Evolutionary conservation across 2,329 filamentous ascomycete genomes (phyloP).

Genomic region (Penicillium psychrosexuale): DNA sequence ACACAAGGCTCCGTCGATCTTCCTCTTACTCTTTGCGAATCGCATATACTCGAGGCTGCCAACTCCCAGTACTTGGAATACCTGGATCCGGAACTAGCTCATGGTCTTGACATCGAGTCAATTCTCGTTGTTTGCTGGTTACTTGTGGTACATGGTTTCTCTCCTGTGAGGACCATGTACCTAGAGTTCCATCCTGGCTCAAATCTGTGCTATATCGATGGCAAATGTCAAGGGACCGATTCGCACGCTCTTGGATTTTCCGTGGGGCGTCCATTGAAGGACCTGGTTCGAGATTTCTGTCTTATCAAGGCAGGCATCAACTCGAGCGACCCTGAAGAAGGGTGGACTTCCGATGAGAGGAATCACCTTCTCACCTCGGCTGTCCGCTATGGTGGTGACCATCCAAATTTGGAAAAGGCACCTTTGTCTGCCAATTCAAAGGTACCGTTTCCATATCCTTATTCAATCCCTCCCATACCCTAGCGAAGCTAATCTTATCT

Average conservation of each 20-base stretch:
- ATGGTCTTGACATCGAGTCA: neutral
- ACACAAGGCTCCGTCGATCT: neutral
- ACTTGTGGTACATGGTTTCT: neutral
- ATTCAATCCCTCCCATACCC: neutral
- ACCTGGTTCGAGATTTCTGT: neutral
- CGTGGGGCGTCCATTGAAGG: neutral
- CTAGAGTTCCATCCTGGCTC: neutral
- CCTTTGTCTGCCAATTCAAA: neutral
- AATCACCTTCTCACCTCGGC: neutral
- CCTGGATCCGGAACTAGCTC: neutral
- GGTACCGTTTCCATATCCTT: neutral
- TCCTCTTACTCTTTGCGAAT: neutral
- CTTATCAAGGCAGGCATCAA: neutral
- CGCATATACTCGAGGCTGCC: neutral
- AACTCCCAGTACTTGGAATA: neutral
- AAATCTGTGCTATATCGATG: neutral
- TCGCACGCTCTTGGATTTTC: neutral
- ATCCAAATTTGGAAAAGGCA: neutral
- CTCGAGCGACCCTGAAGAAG: neutral
- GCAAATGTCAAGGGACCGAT: neutral
- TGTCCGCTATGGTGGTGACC: neutral
- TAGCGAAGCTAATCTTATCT: neutral
- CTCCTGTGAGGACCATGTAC: neutral
- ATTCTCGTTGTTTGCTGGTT: neutral
- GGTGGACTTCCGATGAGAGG: neutral